Evolutionary conservation across 2,329 filamentous ascomycete genomes (phyloP).

Genomic region (Pyrenophora graminea): DNA sequence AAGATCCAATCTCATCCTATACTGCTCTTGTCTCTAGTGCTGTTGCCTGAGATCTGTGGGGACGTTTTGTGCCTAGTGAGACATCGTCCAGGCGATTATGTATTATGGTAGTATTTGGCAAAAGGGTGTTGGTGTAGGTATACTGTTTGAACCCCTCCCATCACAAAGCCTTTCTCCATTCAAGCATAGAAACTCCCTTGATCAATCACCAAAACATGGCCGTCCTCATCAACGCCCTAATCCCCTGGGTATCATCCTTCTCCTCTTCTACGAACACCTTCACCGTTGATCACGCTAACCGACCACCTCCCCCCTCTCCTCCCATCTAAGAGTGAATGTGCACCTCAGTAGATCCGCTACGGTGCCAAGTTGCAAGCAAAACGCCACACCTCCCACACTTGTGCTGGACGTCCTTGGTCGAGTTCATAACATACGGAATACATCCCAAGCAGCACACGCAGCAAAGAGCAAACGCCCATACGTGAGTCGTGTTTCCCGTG

Average conservation of each 20-base stretch:
- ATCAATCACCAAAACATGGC: not conserved
- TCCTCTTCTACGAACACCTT: not conserved
- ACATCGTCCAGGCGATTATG: too few relatives aligned
- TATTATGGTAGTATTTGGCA: too few relatives aligned
- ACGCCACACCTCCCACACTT: conserved; percentile 54
- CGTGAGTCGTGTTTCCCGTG: conserved; percentile 50
- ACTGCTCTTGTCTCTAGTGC: too few relatives aligned
- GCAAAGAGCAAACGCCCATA: conserved; percentile 53
- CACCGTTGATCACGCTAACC: not conserved
- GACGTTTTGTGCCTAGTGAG: too few relatives aligned
- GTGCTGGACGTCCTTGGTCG: conserved; percentile 55
- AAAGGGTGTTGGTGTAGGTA: too few relatives aligned
- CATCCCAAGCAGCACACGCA: conserved; percentile 52
- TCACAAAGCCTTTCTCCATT: too few relatives aligned
- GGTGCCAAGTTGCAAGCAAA: conserved; percentile 55
- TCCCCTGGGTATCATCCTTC: conserved; percentile 16
- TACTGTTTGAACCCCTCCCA: too few relatives aligned
- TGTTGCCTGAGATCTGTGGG: too few relatives aligned
- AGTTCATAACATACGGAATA: conserved; percentile 55
- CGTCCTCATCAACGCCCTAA: not conserved
- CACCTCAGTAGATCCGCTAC: conserved; percentile 53
- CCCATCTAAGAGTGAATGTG: conserved; percentile 43
- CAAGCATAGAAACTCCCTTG: not conserved
- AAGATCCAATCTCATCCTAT: too few relatives aligned
- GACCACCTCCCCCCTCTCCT: not conserved